Evolutionary conservation across 345 rosid species (phyloP), one percentile per base, ranked within the genome.

Genomic region (Angophora floribunda): DNA sequence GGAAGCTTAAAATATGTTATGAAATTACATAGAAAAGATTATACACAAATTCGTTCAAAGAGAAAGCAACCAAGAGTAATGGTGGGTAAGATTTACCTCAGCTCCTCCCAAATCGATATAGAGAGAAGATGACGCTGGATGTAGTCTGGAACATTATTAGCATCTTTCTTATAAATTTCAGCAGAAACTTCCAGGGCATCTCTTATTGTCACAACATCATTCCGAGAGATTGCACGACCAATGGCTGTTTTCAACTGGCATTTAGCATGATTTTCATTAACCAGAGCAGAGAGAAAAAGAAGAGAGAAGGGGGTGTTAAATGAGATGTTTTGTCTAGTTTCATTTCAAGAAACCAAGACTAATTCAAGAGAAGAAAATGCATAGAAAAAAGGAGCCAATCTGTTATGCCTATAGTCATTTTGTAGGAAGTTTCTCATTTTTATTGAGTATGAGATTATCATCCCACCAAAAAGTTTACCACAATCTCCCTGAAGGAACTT

Each of bases 121-220:
- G 99, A 93, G 92, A 96, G 93, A 80, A 98, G 97, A 94, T 98
- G 99, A 79, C 99, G 99, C 91, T 98, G 99, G 82, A 98, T 93
- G 93, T 91, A 95, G 92, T 98, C 99, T 55, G 96, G 93, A 86
- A 98, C 97, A 92, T 94, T 97, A 93, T 95, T 98, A 89, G 93
- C 93, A 87, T 98, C 99, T 93, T 93, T 98, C 95, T 95, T 97
- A 88, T 91, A 95, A 97, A 98, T 97, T 91, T 95, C 99, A 88
- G 99, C 99, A 87, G 99, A 98, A 85, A 98, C 99, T 95, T 95
- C 99, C 89, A 98, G 97, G 89, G 98, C 99, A 87, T 97, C 98
- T 91, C 94, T 95, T 89, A 98, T 91, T 59, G 99, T 98, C n/a
- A 94, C 88, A 75, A 97, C 88, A 93, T 98, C 99, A 89, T 97